Percentiles rank a stretch among this genome's conserved stretches.
These are phyloP conservation scores for Myxozyma melibiosi DNA, from an alignment of 805 yeast species.

Conservation along the genomic window DNA sequence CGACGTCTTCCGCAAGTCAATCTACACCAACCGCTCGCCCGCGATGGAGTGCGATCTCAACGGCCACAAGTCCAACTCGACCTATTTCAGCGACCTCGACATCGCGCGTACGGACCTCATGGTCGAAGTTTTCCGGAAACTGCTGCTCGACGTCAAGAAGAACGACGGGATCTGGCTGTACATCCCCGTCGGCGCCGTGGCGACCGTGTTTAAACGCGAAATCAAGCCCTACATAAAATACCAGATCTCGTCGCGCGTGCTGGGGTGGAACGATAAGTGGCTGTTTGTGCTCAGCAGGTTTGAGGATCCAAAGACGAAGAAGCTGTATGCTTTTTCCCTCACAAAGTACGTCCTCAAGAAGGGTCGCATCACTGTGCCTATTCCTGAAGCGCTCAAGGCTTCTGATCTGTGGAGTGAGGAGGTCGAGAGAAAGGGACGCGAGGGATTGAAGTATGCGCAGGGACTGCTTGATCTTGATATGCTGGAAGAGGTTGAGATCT, in stretches of 20 bases:
- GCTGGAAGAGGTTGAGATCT: constrained; percentile 24
- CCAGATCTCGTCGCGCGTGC: constrained; percentile 56
- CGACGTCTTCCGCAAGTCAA: constrained; percentile 38
- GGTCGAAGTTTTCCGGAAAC: constrained; percentile 57
- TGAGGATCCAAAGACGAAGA: constrained; percentile 43
- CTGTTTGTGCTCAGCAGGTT: constrained; percentile 69
- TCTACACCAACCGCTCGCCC: constrained; percentile 60
- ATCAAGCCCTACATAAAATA: constrained; percentile 67
- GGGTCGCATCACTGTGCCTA: constrained; percentile 73
- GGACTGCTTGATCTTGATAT: constrained; percentile 35
- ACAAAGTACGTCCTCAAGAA: constrained; percentile 82
- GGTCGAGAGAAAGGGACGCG: constrained; percentile 44
- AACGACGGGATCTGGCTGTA: constrained; percentile 52
- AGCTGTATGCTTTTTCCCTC: constrained; percentile 60
- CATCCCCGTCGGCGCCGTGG: constrained; percentile 76
- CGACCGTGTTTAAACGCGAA: constrained; percentile 68
- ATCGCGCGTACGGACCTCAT: constrained; percentile 70
- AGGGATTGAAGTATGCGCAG: constrained; percentile 37
- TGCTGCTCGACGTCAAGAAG: constrained; percentile 52
- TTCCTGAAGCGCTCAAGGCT: constrained; percentile 49
- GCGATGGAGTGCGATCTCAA: constrained; percentile 84
- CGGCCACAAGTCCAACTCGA: constrained; percentile 83
- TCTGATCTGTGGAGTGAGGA: constrained; percentile 61
- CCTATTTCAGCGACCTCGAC: constrained; percentile 82
- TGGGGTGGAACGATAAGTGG: constrained; percentile 91